phyloP scores from a whole-genome alignment of 2,329 filamentous ascomycete species.

The Thielaviopsis ethacetica region DNA sequence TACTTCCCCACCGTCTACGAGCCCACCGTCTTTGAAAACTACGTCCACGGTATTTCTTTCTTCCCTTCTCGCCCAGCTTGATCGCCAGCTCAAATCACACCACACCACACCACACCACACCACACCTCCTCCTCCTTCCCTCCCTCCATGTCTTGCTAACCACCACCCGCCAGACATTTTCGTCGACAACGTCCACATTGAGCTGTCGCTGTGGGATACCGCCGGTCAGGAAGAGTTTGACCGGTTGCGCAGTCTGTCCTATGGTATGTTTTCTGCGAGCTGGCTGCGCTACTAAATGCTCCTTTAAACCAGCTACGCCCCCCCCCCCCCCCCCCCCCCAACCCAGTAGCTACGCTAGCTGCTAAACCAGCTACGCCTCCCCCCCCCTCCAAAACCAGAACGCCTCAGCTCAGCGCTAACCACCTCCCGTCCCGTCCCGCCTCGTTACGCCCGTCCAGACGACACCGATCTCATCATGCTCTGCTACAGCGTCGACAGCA shows the following conservation, averaged over 20 bases:
- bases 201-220: conserved; percentile 95
- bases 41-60: conserved; percentile 65
- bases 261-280: conserved; percentile 43
- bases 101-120: neutral
- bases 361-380: too few species aligned
- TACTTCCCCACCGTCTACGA: conserved; percentile 98
- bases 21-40: conserved; percentile 97
- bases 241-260: conserved; percentile 82
- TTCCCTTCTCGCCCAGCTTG: neutral
- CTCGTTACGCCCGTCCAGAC: conserved; percentile 27
- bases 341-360: too few species aligned
- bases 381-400: too few species aligned
- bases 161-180: conserved; percentile 61
- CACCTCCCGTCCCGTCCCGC: neutral
- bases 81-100: too few species aligned
- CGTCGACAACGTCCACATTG: conserved; percentile 92
- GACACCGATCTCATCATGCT: conserved; percentile 98
- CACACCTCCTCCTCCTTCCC: neutral
- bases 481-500: conserved; percentile 94
- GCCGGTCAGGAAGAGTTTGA: conserved; percentile 99
- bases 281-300: too few species aligned
- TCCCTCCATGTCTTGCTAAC: neutral
- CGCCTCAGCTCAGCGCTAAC: too few species aligned
- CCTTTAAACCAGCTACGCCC: too few species aligned
- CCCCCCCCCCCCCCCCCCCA: too few species aligned